Conservation (phyloP, 345 rosid species). For the Kandelia obovata region DNA sequence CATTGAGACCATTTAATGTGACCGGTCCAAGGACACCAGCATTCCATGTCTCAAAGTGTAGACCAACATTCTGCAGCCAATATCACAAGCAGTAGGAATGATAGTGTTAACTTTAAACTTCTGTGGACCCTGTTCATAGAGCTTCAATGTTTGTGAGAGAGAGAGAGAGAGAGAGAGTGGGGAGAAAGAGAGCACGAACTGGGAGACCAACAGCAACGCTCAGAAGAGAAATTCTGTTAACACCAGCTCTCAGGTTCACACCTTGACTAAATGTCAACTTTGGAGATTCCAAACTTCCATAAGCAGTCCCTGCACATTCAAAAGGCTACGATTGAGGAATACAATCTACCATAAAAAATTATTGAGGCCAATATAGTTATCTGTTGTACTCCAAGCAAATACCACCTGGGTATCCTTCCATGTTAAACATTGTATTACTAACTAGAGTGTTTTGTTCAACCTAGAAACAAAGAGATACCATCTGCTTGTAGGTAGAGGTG, state of each 20-base stretch:
- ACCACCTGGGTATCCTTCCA: no score
- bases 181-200: conserved; percentile 39
- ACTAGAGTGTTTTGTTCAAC: neutral
- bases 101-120: conserved; percentile 11
- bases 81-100: conserved; percentile 18
- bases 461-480: neutral
- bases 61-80: conserved; percentile 82
- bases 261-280: conserved; percentile 67
- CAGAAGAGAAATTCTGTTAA: conserved; percentile 73
- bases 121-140: neutral
- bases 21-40: conserved; percentile 96
- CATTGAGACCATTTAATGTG: conserved; percentile 64
- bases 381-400: no score
- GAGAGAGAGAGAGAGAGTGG: conserved; percentile 11
- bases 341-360: neutral
- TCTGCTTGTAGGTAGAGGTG: neutral
- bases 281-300: conserved; percentile 87
- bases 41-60: conserved; percentile 97
- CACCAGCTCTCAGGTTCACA: conserved; percentile 77
- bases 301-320: conserved; percentile 58
- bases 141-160: neutral
- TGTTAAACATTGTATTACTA: no score
- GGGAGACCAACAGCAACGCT: conserved; percentile 98
- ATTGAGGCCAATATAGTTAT: neutral
- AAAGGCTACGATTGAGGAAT: neutral